phyloP scores from a whole-genome alignment of 2,329 filamentous ascomycete species.

The Epichloe sibirici region DNA sequence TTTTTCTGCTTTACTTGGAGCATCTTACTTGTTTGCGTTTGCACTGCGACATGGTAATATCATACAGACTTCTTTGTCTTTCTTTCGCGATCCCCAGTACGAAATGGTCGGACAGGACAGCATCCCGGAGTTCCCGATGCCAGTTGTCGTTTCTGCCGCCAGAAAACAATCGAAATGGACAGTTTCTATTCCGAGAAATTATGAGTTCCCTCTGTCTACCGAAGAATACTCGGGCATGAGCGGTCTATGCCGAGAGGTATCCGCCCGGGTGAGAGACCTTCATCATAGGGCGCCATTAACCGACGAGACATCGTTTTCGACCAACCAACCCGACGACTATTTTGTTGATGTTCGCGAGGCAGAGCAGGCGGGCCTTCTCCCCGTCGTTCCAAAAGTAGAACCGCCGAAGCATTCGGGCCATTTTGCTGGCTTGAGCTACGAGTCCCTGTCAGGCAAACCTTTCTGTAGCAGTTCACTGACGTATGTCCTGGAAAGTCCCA shows the following conservation, averaged over 20 bases:
- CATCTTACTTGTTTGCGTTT: slow-evolving; percentile 35
- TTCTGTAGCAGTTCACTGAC: slow-evolving; percentile 63
- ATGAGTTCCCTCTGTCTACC: slow-evolving; percentile 53
- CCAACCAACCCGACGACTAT: slow-evolving; percentile 51
- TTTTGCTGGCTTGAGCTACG: slow-evolving; percentile 36
- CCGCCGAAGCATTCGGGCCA: slow-evolving; percentile 28
- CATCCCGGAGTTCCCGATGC: slow-evolving; percentile 60
- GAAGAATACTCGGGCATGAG: slow-evolving; percentile 60
- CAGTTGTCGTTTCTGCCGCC: slow-evolving; percentile 55
- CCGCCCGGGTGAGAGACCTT: slow-evolving; percentile 41
- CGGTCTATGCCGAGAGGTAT: slow-evolving; percentile 52
- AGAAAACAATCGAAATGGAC: slow-evolving; percentile 63
- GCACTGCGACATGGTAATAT: slow-evolving; percentile 17
- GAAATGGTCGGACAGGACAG: slow-evolving; percentile 55
- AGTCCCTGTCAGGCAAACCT: slow-evolving; percentile 32
- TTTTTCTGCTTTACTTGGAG: slow-evolving; percentile 33
- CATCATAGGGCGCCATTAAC: slow-evolving; percentile 23
- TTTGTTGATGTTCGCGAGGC: slow-evolving; percentile 69
- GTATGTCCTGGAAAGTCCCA: slow-evolving; percentile 58
- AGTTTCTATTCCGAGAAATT: slow-evolving; percentile 58
- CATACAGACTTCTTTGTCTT: slow-evolving; percentile 23
- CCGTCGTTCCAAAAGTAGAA: slow-evolving; percentile 23
- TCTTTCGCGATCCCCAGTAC: slow-evolving; percentile 39
- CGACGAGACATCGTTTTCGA: slow-evolving; percentile 35
- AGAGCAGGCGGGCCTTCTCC: slow-evolving; percentile 50